phyloP scores from a whole-genome alignment of 257 asterid genomes.

The Cruciata laevipes region DNA sequence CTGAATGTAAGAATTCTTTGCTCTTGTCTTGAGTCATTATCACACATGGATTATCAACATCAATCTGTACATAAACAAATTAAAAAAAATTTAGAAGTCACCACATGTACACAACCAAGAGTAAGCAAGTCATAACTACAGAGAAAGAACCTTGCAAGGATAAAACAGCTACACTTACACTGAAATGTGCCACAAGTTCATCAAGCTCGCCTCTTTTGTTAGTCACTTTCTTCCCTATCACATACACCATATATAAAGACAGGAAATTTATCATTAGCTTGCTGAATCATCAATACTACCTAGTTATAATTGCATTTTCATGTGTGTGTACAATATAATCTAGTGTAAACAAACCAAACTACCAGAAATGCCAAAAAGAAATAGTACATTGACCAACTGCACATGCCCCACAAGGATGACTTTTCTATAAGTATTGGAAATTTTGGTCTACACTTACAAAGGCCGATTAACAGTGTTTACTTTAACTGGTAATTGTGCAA shows the following conservation, averaged over 20 bases:
- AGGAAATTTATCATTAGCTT: conserved; percentile 5
- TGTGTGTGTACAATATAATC: too few relatives aligned
- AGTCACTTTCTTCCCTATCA: conserved; percentile 66
- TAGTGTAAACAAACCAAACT: too few relatives aligned
- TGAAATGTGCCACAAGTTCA: conserved; percentile 79
- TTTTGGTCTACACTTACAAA: not conserved
- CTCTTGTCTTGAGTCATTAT: conserved; percentile 97
- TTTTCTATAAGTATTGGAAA: not conserved
- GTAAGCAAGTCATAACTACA: not conserved
- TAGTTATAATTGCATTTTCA: not conserved
- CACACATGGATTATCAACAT: conserved; percentile 96
- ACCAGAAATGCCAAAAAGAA: too few relatives aligned
- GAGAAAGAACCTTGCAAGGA: not conserved
- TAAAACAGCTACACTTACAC: conserved; percentile 35
- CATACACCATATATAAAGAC: conserved; percentile 10
- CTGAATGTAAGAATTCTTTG: conserved; percentile 92
- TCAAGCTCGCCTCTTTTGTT: conserved; percentile 69
- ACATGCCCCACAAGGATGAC: not conserved
- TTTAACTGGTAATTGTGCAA: not conserved
- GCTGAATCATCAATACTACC: not conserved
- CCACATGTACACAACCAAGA: too few relatives aligned
- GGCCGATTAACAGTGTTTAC: not conserved
- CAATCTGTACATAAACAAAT: conserved; percentile 55
- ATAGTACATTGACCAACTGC: too few relatives aligned
- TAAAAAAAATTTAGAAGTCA: not conserved